phyloP scores from a whole-genome alignment of 495 filamentous ascomycete species.

The Penicillium lividum region DNA sequence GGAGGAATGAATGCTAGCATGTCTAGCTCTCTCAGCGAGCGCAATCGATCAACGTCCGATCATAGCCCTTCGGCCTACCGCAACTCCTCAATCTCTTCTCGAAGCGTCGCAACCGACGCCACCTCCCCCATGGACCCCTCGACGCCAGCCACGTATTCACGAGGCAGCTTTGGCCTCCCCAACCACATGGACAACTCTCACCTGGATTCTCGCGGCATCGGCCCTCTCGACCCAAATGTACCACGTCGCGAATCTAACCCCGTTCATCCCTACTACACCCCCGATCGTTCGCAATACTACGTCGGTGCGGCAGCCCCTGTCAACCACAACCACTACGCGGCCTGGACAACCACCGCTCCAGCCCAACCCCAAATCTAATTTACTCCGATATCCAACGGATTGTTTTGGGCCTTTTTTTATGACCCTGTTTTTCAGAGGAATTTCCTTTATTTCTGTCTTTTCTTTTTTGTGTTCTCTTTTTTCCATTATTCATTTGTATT shows the following conservation, averaged over 20 bases:
- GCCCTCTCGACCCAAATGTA: slow-evolving; percentile 37
- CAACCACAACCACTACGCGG: slow-evolving; percentile 39
- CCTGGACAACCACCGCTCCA: slow-evolving; percentile 45
- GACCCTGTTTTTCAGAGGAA: neutral
- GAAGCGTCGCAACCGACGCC: slow-evolving; percentile 43
- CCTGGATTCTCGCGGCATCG: slow-evolving; percentile 37
- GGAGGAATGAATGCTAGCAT: slow-evolving; percentile 34
- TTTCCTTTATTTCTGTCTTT: neutral
- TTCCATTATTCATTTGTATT: neutral
- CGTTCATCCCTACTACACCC: slow-evolving; percentile 34
- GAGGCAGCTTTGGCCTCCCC: slow-evolving; percentile 42
- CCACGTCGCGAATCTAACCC: slow-evolving; percentile 45
- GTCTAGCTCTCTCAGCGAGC: slow-evolving; percentile 38
- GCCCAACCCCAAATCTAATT: slow-evolving; percentile 48
- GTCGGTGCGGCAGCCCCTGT: slow-evolving; percentile 30
- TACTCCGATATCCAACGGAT: slow-evolving; percentile 6
- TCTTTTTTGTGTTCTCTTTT: too few relatives aligned
- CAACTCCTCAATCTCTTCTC: slow-evolving; percentile 46
- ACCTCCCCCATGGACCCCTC: slow-evolving; percentile 46
- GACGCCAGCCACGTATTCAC: slow-evolving; percentile 41
- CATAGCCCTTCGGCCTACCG: slow-evolving; percentile 45
- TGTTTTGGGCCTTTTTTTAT: slow-evolving; percentile 10
- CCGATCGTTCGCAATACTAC: slow-evolving; percentile 43
- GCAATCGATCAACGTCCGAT: slow-evolving; percentile 44
- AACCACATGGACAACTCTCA: slow-evolving; percentile 37